Base-by-base conservation (phyloP, 306 rosid species). In the Astragalus membranaceus region DNA sequence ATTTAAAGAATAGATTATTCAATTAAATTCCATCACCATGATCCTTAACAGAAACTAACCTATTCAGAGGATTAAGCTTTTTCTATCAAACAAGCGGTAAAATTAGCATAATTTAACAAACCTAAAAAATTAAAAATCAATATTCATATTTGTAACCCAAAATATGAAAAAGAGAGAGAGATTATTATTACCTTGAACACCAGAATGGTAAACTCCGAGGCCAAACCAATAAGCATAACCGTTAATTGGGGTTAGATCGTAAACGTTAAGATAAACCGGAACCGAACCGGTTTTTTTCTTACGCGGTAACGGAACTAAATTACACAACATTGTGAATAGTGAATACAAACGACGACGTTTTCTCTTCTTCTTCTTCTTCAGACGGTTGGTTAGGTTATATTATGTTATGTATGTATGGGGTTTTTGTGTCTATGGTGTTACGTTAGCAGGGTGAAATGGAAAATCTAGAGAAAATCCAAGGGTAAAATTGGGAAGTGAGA, bases 181-280 rank as follows among this genome's bases (percentile, higher is more conserved):
- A 20, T 0, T 47, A 5, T 26, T n/a, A 54, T 46, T 73, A 94
- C 99, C 97, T 87, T 94, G 89, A 14, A 94, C 94, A 20, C 98
- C 98, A 11, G 98, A 94, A 87, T 94, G 98, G 62, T 88, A 94
- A 75, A 90, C 88, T 3, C 98, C 97, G 33, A 94, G 98, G 69
- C 98, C 98, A 23, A 94, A 54, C 98, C 98, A 94, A 73, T 90
- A 94, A 4, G 98, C 94, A 47, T 90, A 94, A 10, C 96, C 97
- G 78, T 94, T 94, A 54, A 94, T 88, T 23, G 97, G 89, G 53
- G 98, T 90, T 6, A 94, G 90, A 81, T 94, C 98, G 80, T 94
- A 94, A 6, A 94, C 99, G 72, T 88, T 91, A 35, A 94, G 82
- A 69, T 84, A 80, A 66, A 94, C 98, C 33, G 98, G 96, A 59